Percentiles rank a stretch among this genome's conserved stretches.
These are phyloP conservation scores for Neoboletus magnificus DNA, from an alignment of 768 basidiomycete genomes.

Conservation along the genomic window DNA sequence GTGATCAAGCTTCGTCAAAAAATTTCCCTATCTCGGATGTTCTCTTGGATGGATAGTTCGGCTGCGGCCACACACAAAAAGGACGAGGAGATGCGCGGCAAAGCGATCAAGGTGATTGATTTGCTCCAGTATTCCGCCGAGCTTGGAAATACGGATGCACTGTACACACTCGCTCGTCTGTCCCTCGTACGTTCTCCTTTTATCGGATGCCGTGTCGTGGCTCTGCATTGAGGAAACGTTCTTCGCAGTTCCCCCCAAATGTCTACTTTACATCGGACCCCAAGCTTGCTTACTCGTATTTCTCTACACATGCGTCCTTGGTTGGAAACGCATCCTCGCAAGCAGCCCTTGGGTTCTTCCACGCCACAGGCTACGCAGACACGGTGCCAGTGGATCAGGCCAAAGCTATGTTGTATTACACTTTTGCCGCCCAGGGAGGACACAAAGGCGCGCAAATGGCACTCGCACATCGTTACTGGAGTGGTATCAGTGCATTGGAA, in stretches of 20 bases:
- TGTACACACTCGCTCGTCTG: slow-evolving; percentile 63
- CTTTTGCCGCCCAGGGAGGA: slow-evolving; percentile 87
- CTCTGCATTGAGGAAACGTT: background rate
- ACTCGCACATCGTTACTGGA: slow-evolving; percentile 92
- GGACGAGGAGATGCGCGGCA: slow-evolving; percentile 64
- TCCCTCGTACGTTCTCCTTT: slow-evolving; percentile 51
- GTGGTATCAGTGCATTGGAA: slow-evolving; percentile 88
- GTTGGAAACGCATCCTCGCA: slow-evolving; percentile 89
- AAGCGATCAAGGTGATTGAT: slow-evolving; percentile 80
- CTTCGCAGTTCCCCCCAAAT: slow-evolving; percentile 67
- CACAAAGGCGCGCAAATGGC: slow-evolving; percentile 90
- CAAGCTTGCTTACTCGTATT: slow-evolving; percentile 58
- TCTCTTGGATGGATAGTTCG: slow-evolving; percentile 42
- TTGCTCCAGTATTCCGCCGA: slow-evolving; percentile 78
- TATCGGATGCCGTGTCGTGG: background rate
- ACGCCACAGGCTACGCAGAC: slow-evolving; percentile 78
- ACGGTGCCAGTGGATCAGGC: slow-evolving; percentile 66
- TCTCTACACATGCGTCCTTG: slow-evolving; percentile 55
- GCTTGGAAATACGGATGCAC: slow-evolving; percentile 69
- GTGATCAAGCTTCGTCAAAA: slow-evolving; percentile 62
- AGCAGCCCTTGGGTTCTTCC: slow-evolving; percentile 80
- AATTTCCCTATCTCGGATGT: slow-evolving; percentile 44
- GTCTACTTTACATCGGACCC: slow-evolving; percentile 61
- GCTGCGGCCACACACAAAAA: slow-evolving; percentile 45
- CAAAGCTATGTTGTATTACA: slow-evolving; percentile 87